A percentile compares a stretch with the other conserved stretches of the same genome.
Conservation (phyloP, 2,329 filamentous ascomycete species). For the Cyanodermella asteris region DNA sequence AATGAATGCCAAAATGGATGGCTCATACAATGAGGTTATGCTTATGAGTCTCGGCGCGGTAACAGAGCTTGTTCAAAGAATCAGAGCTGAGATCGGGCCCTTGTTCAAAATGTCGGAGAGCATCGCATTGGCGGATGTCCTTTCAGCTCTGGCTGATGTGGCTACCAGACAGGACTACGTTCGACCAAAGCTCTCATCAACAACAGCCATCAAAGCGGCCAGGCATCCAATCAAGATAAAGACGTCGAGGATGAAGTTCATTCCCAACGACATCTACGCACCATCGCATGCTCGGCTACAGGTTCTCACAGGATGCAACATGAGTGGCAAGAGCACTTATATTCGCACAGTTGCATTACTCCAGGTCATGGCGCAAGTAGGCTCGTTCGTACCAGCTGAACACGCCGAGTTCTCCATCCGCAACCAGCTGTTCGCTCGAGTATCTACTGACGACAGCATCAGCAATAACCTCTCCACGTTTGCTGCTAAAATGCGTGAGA, state of each 20-base stretch:
- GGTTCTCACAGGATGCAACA: conserved; percentile 88
- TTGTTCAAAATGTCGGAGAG: conserved; percentile 75
- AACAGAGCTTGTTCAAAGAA: conserved; percentile 45
- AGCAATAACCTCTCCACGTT: conserved; percentile 88
- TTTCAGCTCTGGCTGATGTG: conserved; percentile 53
- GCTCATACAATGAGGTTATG: conserved; percentile 67
- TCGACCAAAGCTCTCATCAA: conserved; percentile 45
- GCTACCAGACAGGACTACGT: conserved; percentile 46
- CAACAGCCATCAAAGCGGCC: conserved; percentile 49
- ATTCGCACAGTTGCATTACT: conserved; percentile 69
- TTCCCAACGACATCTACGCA: conserved; percentile 82
- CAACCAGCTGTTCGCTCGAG: conserved; percentile 65
- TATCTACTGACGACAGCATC: conserved; percentile 71
- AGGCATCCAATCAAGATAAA: conserved; percentile 64
- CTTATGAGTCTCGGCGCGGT: conserved; percentile 61
- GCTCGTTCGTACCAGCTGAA: conserved; percentile 68
- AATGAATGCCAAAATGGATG: conserved; percentile 51
- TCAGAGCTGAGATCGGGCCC: conserved; percentile 47
- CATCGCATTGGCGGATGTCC: conserved; percentile 71
- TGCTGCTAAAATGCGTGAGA: conserved; percentile 85
- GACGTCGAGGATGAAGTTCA: conserved; percentile 43
- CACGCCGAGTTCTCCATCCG: conserved; percentile 66
- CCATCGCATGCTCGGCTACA: conserved; percentile 66
- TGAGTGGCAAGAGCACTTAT: conserved; percentile 95
- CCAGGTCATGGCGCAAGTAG: conserved; percentile 83